Evolutionary conservation across 2,329 filamentous ascomycete genomes (phyloP).

Genomic region (Talaromyces sp.): DNA sequence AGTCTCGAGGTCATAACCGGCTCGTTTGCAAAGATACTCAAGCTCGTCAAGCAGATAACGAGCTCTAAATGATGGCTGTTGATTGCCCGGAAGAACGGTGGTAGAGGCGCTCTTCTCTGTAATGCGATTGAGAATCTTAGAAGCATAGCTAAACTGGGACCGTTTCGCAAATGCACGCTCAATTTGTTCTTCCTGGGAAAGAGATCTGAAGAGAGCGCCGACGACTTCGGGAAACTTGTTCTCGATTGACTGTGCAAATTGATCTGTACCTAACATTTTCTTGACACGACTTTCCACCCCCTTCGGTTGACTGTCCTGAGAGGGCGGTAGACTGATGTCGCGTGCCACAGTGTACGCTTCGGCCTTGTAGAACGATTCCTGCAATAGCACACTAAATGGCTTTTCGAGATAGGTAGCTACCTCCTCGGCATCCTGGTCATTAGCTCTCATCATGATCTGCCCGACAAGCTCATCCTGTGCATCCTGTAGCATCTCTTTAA

Average conservation of each 20-base stretch:
- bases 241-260: slow-evolving; percentile 63
- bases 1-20: slow-evolving; percentile 60
- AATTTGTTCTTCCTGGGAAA: slow-evolving; percentile 73
- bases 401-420: slow-evolving; percentile 60
- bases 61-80: slow-evolving; percentile 82
- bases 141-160: slow-evolving; percentile 59
- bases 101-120: slow-evolving; percentile 65
- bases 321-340: slow-evolving; percentile 58
- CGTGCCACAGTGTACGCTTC: slow-evolving; percentile 82
- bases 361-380: slow-evolving; percentile 70
- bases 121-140: slow-evolving; percentile 67
- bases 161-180: slow-evolving; percentile 66
- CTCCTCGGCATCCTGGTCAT: slow-evolving; percentile 61
- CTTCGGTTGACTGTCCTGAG: slow-evolving; percentile 47
- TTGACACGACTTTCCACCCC: slow-evolving; percentile 66
- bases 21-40: slow-evolving; percentile 71
- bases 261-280: slow-evolving; percentile 65
- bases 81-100: slow-evolving; percentile 67
- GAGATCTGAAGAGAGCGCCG: slow-evolving; percentile 70
- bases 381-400: slow-evolving; percentile 59
- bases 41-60: slow-evolving; percentile 75
- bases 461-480: slow-evolving; percentile 76
- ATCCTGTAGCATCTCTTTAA: slow-evolving; percentile 67
- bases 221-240: slow-evolving; percentile 74
- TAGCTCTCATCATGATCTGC: slow-evolving; percentile 77